Evolutionary conservation across 2,329 filamentous ascomycete species (phyloP).

Genomic region (Colletotrichum salicis): DNA sequence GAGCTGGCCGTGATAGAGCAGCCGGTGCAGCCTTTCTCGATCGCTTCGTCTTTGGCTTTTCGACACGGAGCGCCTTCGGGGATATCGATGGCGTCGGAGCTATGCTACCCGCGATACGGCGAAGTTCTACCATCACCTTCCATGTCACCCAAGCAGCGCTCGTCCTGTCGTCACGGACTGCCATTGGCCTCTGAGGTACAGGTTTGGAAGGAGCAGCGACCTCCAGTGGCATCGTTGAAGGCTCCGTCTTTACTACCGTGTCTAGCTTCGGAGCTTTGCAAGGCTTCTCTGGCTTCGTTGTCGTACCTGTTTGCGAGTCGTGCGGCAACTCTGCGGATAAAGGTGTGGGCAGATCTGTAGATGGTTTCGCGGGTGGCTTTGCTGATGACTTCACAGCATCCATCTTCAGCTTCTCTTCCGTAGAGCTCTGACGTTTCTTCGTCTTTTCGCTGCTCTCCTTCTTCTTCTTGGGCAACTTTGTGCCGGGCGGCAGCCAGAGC

Average conservation of each 20-base stretch:
- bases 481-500: conserved; percentile 66
- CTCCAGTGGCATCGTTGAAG: not conserved
- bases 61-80: not conserved
- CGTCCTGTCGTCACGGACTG: conserved; percentile 57
- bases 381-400: conserved; percentile 37
- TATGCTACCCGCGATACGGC: conserved; percentile 45
- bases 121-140: conserved; percentile 55
- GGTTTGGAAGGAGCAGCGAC: conserved; percentile 26
- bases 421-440: conserved; percentile 24
- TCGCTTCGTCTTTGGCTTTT: conserved; percentile 42
- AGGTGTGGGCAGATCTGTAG: too few species aligned
- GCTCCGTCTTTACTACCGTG: not conserved
- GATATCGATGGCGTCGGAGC: not conserved
- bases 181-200: conserved; percentile 50
- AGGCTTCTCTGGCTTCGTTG: not conserved
- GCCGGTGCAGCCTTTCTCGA: conserved; percentile 55
- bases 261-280: too few species aligned
- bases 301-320: not conserved
- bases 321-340: not conserved
- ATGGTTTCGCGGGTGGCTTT: not conserved
- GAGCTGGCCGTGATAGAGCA: conserved; percentile 37
- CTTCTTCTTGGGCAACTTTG: conserved; percentile 52
- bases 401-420: conserved; percentile 40
- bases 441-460: conserved; percentile 42
- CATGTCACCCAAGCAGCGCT: conserved; percentile 57